Percentiles rank a stretch among this genome's conserved stretches.
Evolutionary conservation across 345 rosid species (phyloP).

Genomic region (Cardamine resedifolia): DNA sequence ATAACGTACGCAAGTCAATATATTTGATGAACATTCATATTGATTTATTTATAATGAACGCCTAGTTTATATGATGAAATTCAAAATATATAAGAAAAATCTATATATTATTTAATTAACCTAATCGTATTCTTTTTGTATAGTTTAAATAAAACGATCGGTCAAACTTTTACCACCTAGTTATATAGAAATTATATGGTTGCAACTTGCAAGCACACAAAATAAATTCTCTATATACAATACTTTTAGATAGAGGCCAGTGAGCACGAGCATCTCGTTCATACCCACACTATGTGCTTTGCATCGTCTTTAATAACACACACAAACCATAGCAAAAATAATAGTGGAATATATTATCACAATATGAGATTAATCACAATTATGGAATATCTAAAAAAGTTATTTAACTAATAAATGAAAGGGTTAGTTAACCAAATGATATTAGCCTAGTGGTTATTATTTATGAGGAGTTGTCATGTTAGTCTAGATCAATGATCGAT

Average conservation of each 20-base stretch:
- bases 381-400: background rate
- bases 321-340: background rate
- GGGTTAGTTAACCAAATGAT: no score
- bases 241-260: background rate
- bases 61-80: background rate
- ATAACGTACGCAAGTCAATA: background rate
- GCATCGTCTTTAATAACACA: background rate
- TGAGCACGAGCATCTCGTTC: background rate
- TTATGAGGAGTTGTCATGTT: no score
- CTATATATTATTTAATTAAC: no score
- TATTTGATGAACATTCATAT: background rate
- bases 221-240: background rate
- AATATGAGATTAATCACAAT: no score
- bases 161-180: background rate
- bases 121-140: background rate
- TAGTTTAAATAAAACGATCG: background rate
- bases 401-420: background rate
- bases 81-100: background rate
- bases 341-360: background rate
- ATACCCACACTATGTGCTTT: background rate
- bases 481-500: no score
- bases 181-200: background rate
- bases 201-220: background rate
- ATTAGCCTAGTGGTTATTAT: no score
- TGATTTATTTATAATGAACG: background rate